Conservation (phyloP, 2,329 filamentous ascomycete species). For the Graphium sp. region DNA sequence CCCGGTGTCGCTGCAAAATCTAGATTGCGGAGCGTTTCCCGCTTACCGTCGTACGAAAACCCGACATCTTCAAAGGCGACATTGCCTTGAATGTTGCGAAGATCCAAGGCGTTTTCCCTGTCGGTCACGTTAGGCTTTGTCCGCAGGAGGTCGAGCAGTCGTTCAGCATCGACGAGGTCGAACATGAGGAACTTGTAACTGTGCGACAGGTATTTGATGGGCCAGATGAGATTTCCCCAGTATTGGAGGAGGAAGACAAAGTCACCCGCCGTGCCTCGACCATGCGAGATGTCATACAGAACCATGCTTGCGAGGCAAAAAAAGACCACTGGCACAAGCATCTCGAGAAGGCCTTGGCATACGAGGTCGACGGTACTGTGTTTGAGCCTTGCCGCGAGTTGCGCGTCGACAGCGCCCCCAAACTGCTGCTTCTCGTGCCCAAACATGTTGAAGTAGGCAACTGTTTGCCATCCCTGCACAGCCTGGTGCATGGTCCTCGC, state of each 20-base stretch:
- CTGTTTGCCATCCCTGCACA: slow-evolving; percentile 42
- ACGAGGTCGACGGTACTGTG: too few relatives aligned
- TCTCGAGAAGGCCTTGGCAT: too few relatives aligned
- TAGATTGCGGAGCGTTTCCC: slow-evolving; percentile 29
- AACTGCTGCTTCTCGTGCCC: slow-evolving; percentile 12
- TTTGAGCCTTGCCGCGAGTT: too few relatives aligned
- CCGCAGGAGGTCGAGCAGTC: slow-evolving; percentile 36
- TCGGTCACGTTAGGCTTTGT: slow-evolving; percentile 38
- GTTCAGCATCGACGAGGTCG: slow-evolving; percentile 48
- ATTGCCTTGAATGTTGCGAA: slow-evolving; percentile 26
- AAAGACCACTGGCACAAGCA: too few relatives aligned
- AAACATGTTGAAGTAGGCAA: slow-evolving; percentile 23
- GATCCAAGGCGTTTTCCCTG: slow-evolving; percentile 20
- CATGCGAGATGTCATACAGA: slow-evolving; percentile 27
- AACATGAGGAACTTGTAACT: slow-evolving; percentile 6
- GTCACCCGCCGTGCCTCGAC: slow-evolving; percentile 33
- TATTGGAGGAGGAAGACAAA: slow-evolving; percentile 46
- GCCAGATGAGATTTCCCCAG: slow-evolving; percentile 27
- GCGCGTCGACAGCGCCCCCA: too few relatives aligned
- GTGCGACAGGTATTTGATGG: slow-evolving; percentile 12
- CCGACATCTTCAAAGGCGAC: slow-evolving; percentile 36
- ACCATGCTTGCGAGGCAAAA: slow-evolving; percentile 9
- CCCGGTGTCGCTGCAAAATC: slow-evolving; percentile 30
- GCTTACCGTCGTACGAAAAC: slow-evolving; percentile 37
- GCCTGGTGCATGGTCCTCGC: slow-evolving; percentile 38